A percentile compares a stretch with the other conserved stretches of the same genome.
phyloP scores from a whole-genome alignment of 495 filamentous ascomycete genomes.

The Hypoxylon lienhwacheense region DNA sequence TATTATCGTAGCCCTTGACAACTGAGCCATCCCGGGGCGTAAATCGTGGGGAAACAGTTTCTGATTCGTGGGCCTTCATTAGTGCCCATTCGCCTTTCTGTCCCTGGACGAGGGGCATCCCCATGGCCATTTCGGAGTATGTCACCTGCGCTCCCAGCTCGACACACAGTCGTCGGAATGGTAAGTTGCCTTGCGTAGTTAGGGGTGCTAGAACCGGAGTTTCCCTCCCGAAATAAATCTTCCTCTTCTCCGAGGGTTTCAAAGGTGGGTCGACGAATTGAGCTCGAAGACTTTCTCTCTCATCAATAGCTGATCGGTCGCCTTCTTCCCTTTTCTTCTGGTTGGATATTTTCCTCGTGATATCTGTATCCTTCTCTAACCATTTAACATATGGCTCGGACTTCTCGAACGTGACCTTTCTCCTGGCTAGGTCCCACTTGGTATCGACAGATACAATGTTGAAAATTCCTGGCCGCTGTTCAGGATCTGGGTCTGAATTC shows the following conservation, averaged over 20 bases:
- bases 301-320: slow-evolving; percentile 40
- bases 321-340: slow-evolving; percentile 46
- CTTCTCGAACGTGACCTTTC: slow-evolving; percentile 65
- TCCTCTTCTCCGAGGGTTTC: slow-evolving; percentile 87
- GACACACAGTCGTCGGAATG: slow-evolving; percentile 90
- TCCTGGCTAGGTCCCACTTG: slow-evolving; percentile 71
- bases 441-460: slow-evolving; percentile 68
- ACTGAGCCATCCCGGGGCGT: slow-evolving; percentile 48
- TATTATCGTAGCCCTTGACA: slow-evolving; percentile 74
- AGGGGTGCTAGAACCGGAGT: slow-evolving; percentile 86
- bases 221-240: slow-evolving; percentile 88
- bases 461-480: slow-evolving; percentile 58
- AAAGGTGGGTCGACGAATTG: slow-evolving; percentile 81
- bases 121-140: slow-evolving; percentile 98
- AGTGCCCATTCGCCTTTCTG: slow-evolving; percentile 91
- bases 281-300: slow-evolving; percentile 70
- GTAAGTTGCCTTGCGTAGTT: slow-evolving; percentile 94
- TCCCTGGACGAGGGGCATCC: slow-evolving; percentile 86
- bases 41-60: slow-evolving; percentile 67
- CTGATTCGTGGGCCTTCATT: slow-evolving; percentile 83
- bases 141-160: slow-evolving; percentile 88
- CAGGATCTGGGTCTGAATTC: slow-evolving; percentile 34
- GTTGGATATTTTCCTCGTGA: slow-evolving; percentile 57
- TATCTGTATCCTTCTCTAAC: slow-evolving; percentile 62
- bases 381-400: slow-evolving; percentile 75